phyloP scores from a whole-genome alignment of 331 rosid species.

The Ulmus americana region DNA sequence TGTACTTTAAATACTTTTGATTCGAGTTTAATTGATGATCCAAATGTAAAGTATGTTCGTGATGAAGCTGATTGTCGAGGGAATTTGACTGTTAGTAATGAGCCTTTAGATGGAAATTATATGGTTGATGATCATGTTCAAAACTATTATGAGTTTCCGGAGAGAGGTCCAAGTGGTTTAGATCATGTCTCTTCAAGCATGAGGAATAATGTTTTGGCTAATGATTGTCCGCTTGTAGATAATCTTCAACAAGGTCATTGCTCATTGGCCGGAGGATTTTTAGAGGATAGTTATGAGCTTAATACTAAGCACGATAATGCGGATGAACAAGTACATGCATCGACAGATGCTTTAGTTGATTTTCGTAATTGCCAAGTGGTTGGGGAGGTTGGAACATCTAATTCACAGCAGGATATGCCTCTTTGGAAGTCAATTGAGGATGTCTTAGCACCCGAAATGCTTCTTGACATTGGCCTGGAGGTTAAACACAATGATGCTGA shows the following conservation, averaged over 20 bases:
- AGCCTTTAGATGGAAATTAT: constrained; percentile 14
- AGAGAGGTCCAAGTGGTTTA: neutral
- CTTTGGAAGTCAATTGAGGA: constrained; percentile 58
- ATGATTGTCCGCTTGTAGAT: neutral
- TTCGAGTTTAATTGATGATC: constrained; percentile 21
- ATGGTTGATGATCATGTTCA: constrained; percentile 19
- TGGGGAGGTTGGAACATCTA: constrained; percentile 37
- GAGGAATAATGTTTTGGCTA: neutral
- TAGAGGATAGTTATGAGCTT: constrained; percentile 1
- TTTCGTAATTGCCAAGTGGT: constrained; percentile 27
- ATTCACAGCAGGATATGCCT: constrained; percentile 36
- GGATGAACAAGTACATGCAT: constrained; percentile 11
- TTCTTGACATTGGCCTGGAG: constrained; percentile 29
- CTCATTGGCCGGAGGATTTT: neutral
- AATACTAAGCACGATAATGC: constrained; percentile 12
- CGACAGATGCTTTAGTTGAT: constrained; percentile 30
- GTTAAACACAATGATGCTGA: constrained; percentile 14
- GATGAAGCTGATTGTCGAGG: constrained; percentile 16
- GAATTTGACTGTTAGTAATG: constrained; percentile 4
- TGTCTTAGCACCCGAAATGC: constrained; percentile 44
- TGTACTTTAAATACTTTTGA: constrained; percentile 30
- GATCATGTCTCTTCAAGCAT: constrained; percentile 1
- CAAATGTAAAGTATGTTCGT: constrained; percentile 6
- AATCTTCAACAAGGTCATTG: constrained; percentile 1
- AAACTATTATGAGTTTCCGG: constrained; percentile 14